Evolutionary conservation across 495 filamentous ascomycete genomes (phyloP), one percentile per base, ranked within the genome.

Genomic region (Penicillium cataractarum): DNA sequence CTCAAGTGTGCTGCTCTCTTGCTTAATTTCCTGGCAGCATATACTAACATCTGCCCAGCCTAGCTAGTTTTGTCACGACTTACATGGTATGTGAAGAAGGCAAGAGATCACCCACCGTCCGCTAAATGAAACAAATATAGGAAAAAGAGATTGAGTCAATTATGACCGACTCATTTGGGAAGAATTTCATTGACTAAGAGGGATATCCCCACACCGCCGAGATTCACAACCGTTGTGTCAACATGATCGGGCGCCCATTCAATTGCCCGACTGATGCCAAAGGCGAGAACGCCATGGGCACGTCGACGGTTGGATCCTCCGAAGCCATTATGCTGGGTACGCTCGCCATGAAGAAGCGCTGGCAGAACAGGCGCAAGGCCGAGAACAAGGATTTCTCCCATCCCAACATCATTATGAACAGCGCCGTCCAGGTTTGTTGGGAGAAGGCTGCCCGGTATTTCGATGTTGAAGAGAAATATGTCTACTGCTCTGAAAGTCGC

Each of bases 371-470:
- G 79, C 89, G 92, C 65, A 83, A 87, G 65, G 91, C 86, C 32
- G 89, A 82, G 33, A 91, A 91, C 57, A 92, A 93, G 78, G 83
- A 92, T 62, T 81, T 62, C 63, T 87, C 90, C 60, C 81, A 79
- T 12, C 93, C 93, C 49, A 97, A 97, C 78, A 89, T 97, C 62
- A 76, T 97, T 81, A 96, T 97, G 92, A 92, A 88, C 65, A 89
- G 90, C 24, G 92, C 93, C 31, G 93, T 96, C 1, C 93, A 97
- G 78, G 93, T 96, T 26, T 96, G 92, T 83, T 97, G 92, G 92
- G 92, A 97, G 79, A 97, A 97, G 77, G 93, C 93, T 0, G 89
- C 92, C n/a, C 84, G 93, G 27, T 97, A 97, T 79, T 96, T 97
- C 66, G 93, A 97, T 63, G 83, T 96, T 48, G 92, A 97, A 71